Conservation (phyloP, 352 stramenopile genomes). For the Phytophthora citrophthora region DNA sequence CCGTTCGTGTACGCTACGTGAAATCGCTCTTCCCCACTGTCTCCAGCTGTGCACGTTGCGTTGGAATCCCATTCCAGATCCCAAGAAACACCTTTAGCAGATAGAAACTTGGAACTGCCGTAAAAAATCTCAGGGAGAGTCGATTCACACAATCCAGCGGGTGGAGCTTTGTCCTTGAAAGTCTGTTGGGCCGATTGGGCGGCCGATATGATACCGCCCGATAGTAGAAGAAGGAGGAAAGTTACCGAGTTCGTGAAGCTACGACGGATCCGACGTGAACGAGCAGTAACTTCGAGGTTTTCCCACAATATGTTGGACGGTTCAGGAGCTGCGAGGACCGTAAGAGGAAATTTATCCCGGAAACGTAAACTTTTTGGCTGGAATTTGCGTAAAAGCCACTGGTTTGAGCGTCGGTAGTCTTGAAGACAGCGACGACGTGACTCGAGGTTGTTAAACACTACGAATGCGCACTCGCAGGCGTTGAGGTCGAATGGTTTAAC, state of each 20-base stretch:
- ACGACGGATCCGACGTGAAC: conserved; percentile 63
- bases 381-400: conserved; percentile 49
- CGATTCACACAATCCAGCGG: conserved; percentile 60
- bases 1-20: conserved; percentile 73
- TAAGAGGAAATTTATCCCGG: conserved; percentile 52
- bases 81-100: conserved; percentile 42
- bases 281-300: conserved; percentile 78
- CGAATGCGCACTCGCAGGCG: conserved; percentile 81
- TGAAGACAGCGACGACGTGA: conserved; percentile 71
- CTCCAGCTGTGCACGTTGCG: conserved; percentile 42
- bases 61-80: conserved; percentile 62
- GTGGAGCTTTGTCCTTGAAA: conserved; percentile 75
- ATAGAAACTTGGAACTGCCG: conserved; percentile 38
- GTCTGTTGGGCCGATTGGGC: conserved; percentile 73
- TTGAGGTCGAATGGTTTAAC: conserved; percentile 59
- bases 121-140: conserved; percentile 71
- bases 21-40: conserved; percentile 41
- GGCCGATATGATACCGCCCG: conserved; percentile 73
- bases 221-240: conserved; percentile 76
- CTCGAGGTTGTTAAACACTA: conserved; percentile 90
- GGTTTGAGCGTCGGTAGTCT: conserved; percentile 73
- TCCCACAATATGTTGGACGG: conserved; percentile 91
- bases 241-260: conserved; percentile 77
- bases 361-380: conserved; percentile 72
- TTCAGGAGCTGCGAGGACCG: conserved; percentile 65